phyloP scores from a whole-genome alignment of 345 rosid genomes.

The Syzygium oleosum region DNA sequence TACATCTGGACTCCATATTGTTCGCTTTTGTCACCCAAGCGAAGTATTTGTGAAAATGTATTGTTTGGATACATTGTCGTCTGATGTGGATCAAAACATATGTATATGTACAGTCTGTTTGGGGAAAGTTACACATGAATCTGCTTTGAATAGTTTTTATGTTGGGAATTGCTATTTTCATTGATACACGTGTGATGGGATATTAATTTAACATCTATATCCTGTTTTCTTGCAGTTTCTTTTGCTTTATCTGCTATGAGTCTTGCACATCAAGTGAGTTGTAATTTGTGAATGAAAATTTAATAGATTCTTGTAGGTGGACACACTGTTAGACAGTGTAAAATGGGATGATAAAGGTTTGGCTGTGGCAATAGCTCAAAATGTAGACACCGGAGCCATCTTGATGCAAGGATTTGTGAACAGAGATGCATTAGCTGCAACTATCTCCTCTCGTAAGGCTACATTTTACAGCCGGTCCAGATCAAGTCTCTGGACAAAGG shows the following conservation, averaged over 20 bases:
- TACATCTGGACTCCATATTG: slow-evolving; percentile 43
- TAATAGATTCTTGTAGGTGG: slow-evolving; percentile 40
- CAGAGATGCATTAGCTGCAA: slow-evolving; percentile 64
- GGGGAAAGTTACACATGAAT: neutral
- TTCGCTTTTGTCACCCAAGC: neutral
- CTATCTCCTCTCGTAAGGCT: slow-evolving; percentile 69
- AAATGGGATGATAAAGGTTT: slow-evolving; percentile 98
- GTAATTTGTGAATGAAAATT: neutral
- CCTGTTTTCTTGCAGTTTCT: neutral
- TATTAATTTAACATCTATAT: neutral
- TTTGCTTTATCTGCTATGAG: neutral
- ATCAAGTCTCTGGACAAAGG: slow-evolving; percentile 82
- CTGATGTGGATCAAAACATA: neutral
- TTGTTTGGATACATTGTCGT: neutral
- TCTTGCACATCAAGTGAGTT: neutral
- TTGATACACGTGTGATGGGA: neutral
- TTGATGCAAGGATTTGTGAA: slow-evolving; percentile 94
- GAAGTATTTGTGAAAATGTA: neutral
- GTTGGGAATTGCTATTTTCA: neutral
- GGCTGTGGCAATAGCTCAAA: slow-evolving; percentile 93
- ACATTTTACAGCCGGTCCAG: slow-evolving; percentile 91
- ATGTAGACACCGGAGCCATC: slow-evolving; percentile 80
- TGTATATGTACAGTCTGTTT: neutral
- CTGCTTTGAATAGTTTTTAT: neutral
- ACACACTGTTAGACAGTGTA: slow-evolving; percentile 49